phyloP scores from a whole-genome alignment of 2,329 filamentous ascomycete species.

The Colletotrichum sp. region DNA sequence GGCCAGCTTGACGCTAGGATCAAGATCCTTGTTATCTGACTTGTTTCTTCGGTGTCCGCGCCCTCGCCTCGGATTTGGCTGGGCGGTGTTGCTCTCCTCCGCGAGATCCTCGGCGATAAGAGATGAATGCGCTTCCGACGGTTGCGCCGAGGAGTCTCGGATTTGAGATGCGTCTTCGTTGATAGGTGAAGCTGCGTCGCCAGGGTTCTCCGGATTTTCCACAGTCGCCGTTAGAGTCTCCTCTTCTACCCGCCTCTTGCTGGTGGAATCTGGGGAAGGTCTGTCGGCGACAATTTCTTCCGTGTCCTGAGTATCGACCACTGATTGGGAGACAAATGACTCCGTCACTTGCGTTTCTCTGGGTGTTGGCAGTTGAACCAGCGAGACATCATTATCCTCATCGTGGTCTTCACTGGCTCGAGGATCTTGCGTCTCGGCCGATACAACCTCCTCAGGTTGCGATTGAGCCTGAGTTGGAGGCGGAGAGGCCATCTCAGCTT shows the following conservation, averaged over 20 bases:
- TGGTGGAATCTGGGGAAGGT: background rate
- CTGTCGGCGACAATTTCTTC: constrained; percentile 2
- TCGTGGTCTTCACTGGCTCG: background rate
- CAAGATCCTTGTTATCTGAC: constrained; percentile 13
- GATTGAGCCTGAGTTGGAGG: background rate
- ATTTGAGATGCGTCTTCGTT: constrained; percentile 14
- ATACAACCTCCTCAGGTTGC: background rate
- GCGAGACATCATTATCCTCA: background rate
- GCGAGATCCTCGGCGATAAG: constrained; percentile 19
- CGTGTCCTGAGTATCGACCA: constrained; percentile 7
- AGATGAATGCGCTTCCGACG: constrained; percentile 16
- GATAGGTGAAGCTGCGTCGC: background rate
- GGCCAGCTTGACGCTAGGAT: constrained; percentile 20
- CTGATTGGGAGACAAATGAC: background rate
- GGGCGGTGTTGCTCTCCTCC: constrained; percentile 2
- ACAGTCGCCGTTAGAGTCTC: background rate
- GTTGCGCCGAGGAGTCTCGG: constrained; percentile 18
- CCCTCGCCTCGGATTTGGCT: constrained; percentile 14
- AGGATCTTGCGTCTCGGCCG: background rate
- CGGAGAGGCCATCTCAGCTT: background rate
- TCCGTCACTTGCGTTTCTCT: constrained; percentile 5
- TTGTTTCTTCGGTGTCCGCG: constrained; percentile 19
- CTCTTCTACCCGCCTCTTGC: background rate
- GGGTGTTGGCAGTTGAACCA: background rate
- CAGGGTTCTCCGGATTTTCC: background rate